A percentile compares a stretch with the other conserved stretches of the same genome.
Evolutionary conservation across 164 flowering plant species (phyloP).

Genomic region (Nymphaea thermarum): DNA sequence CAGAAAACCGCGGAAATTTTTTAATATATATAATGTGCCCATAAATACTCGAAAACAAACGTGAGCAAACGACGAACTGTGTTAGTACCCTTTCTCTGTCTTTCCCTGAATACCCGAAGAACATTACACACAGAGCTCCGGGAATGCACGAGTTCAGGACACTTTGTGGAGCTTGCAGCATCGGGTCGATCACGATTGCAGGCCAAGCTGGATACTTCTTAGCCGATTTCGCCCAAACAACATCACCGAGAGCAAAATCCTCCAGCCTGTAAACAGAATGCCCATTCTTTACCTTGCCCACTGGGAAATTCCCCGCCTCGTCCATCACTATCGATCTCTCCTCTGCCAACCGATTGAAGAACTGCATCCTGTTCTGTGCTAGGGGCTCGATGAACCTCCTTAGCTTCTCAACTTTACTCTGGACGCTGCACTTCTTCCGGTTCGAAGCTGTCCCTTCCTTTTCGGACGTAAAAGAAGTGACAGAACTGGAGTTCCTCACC

Average conservation of each 20-base stretch:
- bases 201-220: constrained; percentile 87
- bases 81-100: constrained; percentile 36
- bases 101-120: constrained; percentile 74
- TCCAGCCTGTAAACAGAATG: constrained; percentile 22
- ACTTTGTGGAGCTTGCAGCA: constrained; percentile 64
- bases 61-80: background rate
- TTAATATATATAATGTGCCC: constrained; percentile 2
- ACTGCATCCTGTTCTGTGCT: background rate
- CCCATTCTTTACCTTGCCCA: background rate
- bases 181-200: constrained; percentile 85
- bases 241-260: constrained; percentile 65
- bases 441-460: background rate
- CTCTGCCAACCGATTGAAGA: background rate
- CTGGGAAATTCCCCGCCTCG: constrained; percentile 1
- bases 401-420: background rate
- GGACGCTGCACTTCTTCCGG: background rate
- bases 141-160: constrained; percentile 64
- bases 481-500: constrained; percentile 33
- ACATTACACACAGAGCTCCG: constrained; percentile 88
- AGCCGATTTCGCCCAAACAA: constrained; percentile 90
- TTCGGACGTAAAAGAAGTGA: constrained; percentile 26
- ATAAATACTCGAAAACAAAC: background rate
- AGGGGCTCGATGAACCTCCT: background rate
- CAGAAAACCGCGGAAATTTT: background rate
- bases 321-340: constrained; percentile 27